Base-by-base conservation (phyloP, 106 monocot genomes). In the Dendrobium catenatum region DNA sequence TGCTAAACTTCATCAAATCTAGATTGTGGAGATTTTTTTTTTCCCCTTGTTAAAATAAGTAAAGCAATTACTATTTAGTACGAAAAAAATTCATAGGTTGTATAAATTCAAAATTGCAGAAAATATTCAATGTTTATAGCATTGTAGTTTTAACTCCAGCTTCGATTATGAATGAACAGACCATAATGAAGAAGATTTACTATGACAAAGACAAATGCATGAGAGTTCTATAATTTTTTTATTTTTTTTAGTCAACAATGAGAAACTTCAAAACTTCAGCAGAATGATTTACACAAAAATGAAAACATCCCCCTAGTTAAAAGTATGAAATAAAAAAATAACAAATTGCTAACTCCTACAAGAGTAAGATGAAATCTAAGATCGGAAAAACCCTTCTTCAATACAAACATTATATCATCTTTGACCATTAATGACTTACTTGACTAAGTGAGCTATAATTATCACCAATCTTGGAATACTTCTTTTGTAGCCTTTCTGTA, bases 391-490 rank as follows among this genome's bases (percentile, higher is more conserved):
- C 6, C 7, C 9, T 26, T 27, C 37, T 70, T 15, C 37, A 70
- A 70, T 37, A 15, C 37, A 4, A 70, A 70, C n/a, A 37, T 68
- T 29, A 29, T 26, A 9, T 10, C 6, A 68, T 70, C 70, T 70
- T 33, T 37, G 4, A 70, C 18, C 1, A 44, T 74, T 42, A 74
- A 74, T 15, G 40, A 59, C 54, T 73, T 83, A 91, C 91, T 83
- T 91, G 86, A 4, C 76, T 72, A 13, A 91, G 85, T 15, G 91
- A 81, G 67, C 70, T 61, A 82, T 88, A 91, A 46, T 91, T 80
- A 72, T 91, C 88, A 58, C 83, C 86, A 73, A 91, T 91, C 47
- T 77, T 83, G 56, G 84, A 79, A 80, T 85, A 91, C 76, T 88
- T 88, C 18, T 46, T 88, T 42, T 87, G 86, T 58, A 91, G n/a